Evolutionary conservation across 2,329 filamentous ascomycete genomes (phyloP).

Genomic region (Penicillium nordicum): DNA sequence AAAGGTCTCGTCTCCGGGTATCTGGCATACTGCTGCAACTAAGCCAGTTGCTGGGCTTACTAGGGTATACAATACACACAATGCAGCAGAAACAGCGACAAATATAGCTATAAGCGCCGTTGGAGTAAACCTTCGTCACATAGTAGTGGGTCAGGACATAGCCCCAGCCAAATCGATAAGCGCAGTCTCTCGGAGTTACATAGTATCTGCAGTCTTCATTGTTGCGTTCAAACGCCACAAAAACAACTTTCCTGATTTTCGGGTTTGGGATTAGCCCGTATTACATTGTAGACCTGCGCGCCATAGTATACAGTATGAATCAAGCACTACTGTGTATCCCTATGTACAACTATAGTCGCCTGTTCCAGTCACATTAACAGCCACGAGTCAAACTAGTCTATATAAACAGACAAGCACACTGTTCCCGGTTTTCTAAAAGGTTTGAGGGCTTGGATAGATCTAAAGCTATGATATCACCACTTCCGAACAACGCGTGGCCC

Average conservation of each 20-base stretch:
- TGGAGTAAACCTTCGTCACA: neutral
- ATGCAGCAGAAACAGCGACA: neutral
- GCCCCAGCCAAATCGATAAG: neutral
- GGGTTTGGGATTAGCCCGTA: neutral
- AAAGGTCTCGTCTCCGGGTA: neutral
- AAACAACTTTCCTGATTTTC: neutral
- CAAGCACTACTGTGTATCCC: neutral
- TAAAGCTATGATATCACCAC: neutral
- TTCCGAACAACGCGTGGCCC: conserved; percentile 12
- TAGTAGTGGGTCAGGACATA: neutral
- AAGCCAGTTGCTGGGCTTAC: neutral
- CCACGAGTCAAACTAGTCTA: too few species aligned
- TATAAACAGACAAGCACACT: neutral
- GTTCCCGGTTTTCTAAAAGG: neutral
- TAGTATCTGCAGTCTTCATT: neutral
- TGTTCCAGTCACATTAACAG: neutral
- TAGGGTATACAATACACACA: neutral
- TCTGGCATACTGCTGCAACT: neutral
- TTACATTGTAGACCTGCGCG: neutral
- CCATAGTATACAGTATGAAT: neutral
- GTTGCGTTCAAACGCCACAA: conserved; percentile 8
- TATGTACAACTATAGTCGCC: neutral
- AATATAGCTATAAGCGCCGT: neutral
- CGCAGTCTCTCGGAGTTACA: neutral
- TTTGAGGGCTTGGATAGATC: neutral